phyloP scores from a whole-genome alignment of 179 eudicot species.

The Heliamphora pulchella region DNA sequence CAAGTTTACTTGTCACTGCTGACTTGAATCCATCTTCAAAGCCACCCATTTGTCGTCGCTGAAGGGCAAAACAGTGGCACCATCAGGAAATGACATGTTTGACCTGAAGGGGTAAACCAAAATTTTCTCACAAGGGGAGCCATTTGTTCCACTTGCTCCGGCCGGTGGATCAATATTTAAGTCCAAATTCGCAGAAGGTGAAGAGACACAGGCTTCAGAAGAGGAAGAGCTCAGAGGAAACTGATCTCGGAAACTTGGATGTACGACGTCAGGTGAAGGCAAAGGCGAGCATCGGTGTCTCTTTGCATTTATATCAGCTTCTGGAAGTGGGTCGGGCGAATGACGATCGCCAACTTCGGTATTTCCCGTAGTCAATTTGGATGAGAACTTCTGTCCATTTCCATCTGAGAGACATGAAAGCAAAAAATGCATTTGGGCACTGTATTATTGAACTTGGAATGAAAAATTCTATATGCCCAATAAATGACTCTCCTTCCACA shows the following conservation, averaged over 20 bases:
- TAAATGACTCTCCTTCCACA: not conserved
- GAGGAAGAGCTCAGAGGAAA: conserved; percentile 2
- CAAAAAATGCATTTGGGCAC: not conserved
- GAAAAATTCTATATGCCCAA: not conserved
- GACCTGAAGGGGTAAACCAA: not conserved
- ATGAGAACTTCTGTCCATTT: not conserved
- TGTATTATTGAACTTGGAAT: not conserved
- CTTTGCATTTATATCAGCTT: conserved; percentile 8
- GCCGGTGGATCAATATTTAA: not conserved
- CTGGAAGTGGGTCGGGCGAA: conserved; percentile 3
- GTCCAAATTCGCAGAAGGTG: not conserved
- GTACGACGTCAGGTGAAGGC: not conserved
- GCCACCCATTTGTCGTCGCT: conserved; percentile 24
- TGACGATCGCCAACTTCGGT: not conserved
- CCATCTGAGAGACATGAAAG: not conserved
- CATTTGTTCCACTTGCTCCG: not conserved
- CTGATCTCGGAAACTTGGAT: not conserved
- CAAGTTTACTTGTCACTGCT: not conserved
- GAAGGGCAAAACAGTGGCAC: conserved; percentile 13
- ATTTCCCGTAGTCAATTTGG: not conserved
- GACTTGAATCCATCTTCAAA: conserved; percentile 12
- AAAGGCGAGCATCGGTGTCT: conserved; percentile 15
- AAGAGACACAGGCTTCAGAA: not conserved
- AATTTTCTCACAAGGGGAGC: not conserved
- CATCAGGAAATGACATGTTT: conserved; percentile 14